phyloP scores from a whole-genome alignment of 495 filamentous ascomycete species.

The Hapsidospora chrysogenum region DNA sequence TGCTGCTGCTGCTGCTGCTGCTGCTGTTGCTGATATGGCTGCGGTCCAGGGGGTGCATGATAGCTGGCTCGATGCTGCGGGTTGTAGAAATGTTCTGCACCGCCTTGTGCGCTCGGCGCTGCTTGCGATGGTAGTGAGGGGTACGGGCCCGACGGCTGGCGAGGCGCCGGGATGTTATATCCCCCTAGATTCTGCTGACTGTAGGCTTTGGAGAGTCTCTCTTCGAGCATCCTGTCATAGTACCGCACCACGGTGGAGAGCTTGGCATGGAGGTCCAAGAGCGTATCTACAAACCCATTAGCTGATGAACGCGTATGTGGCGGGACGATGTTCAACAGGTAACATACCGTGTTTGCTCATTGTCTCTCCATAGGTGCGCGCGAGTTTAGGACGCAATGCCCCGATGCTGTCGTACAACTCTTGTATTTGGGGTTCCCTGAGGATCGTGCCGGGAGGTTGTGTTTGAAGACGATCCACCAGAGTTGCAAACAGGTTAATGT shows the following conservation, averaged over 20 bases:
- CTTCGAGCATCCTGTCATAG: conserved; percentile 96
- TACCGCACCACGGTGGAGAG: conserved; percentile 95
- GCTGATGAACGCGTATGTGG: too few species aligned
- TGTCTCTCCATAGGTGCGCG: conserved; percentile 91
- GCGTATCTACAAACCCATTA: conserved; percentile 38
- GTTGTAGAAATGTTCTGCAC: conserved; percentile 69
- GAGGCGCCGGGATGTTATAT: conserved; percentile 29
- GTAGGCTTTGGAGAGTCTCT: conserved; percentile 83
- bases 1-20: conserved; percentile 1
- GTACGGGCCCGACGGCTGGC: conserved; percentile 47
- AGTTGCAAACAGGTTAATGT: conserved; percentile 91
- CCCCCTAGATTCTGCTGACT: conserved; percentile 53
- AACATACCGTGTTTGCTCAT: conserved; percentile 95
- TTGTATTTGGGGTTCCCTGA: conserved; percentile 92
- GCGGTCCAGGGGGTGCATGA: conserved; percentile 18
- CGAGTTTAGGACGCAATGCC: conserved; percentile 76
- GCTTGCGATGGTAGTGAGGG: conserved; percentile 41
- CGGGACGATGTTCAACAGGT: not conserved
- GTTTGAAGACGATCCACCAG: conserved; percentile 89
- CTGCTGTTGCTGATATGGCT: not conserved
- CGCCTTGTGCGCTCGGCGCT: conserved; percentile 19
- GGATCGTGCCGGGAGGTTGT: conserved; percentile 85
- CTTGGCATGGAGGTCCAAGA: conserved; percentile 89
- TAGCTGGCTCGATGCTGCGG: conserved; percentile 44
- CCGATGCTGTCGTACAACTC: conserved; percentile 97